Conservation (phyloP, 2,329 filamentous ascomycete genomes). For the Sporothrix protearum region DNA sequence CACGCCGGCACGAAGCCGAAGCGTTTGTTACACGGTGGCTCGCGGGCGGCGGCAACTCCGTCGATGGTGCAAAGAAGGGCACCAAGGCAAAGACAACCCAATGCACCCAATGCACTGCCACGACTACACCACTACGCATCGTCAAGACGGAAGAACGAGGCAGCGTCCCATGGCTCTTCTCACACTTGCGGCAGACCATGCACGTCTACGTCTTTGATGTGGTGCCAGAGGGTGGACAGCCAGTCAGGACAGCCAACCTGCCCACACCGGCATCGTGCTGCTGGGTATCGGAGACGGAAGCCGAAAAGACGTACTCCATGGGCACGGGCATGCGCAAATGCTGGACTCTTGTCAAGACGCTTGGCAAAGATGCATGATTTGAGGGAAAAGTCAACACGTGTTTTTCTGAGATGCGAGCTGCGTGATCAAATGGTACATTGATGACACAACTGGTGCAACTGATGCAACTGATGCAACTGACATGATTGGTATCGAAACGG, state of each 20-base stretch:
- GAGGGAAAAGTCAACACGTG: too few species aligned
- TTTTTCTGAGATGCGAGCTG: too few species aligned
- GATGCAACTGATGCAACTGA: neutral
- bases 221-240: slow-evolving; percentile 24
- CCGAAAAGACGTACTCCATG: slow-evolving; percentile 51
- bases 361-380: slow-evolving; percentile 36
- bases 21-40: slow-evolving; percentile 19
- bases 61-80: neutral
- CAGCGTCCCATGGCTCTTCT: slow-evolving; percentile 55
- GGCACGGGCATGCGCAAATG: slow-evolving; percentile 58
- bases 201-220: slow-evolving; percentile 52
- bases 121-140: slow-evolving; percentile 20
- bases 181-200: slow-evolving; percentile 55
- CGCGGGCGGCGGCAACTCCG: slow-evolving; percentile 6
- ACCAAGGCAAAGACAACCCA: neutral
- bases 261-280: slow-evolving; percentile 27
- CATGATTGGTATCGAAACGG: too few species aligned
- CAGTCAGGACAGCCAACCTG: neutral
- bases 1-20: slow-evolving; percentile 16
- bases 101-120: too few species aligned
- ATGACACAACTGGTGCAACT: neutral
- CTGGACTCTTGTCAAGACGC: slow-evolving; percentile 47
- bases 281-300: slow-evolving; percentile 41
- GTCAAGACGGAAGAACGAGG: slow-evolving; percentile 45
- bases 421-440: neutral